Percentiles rank a stretch among this genome's conserved stretches.
phyloP scores from a whole-genome alignment of 257 asterid genomes.

The Primulina huaijiensis region DNA sequence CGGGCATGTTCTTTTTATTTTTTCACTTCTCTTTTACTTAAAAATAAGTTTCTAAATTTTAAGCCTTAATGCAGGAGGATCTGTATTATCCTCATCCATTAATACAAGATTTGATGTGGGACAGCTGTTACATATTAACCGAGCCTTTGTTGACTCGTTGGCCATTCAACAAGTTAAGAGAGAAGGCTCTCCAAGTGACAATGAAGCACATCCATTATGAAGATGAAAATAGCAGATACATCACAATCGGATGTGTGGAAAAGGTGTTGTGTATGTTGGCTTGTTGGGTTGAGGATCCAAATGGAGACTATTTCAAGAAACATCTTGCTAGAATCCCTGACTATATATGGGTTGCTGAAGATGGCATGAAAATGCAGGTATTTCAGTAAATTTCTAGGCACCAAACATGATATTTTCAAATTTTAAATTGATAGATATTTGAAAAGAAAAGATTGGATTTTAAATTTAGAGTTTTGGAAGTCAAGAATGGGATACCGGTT shows the following conservation, averaged over 20 bases:
- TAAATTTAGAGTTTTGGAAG: constrained; percentile 77
- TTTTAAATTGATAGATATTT: background rate
- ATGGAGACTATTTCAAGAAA: constrained; percentile 71
- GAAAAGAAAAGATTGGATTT: background rate
- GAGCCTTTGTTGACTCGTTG: constrained; percentile 73
- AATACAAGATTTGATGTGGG: constrained; percentile 71
- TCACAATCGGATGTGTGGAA: constrained; percentile 72
- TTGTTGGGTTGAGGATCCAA: constrained; percentile 78
- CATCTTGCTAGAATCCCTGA: constrained; percentile 76
- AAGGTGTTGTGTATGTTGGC: constrained; percentile 73
- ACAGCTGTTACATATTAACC: constrained; percentile 47
- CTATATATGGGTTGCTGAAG: constrained; percentile 75
- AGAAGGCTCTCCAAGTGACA: constrained; percentile 58
- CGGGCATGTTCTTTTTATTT: background rate
- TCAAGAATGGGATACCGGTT: constrained; percentile 86
- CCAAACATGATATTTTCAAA: background rate
- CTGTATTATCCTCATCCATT: constrained; percentile 69
- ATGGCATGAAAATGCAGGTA: constrained; percentile 88
- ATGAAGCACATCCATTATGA: constrained; percentile 75
- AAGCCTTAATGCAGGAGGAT: constrained; percentile 53
- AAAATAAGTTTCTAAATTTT: constrained; percentile 2
- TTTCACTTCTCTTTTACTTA: background rate
- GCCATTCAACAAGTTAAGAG: constrained; percentile 66
- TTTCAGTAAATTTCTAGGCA: background rate
- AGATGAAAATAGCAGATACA: constrained; percentile 69